These are phyloP conservation scores for Neurospora sp. DNA, from an alignment of 495 filamentous ascomycete genomes.

Conservation along the genomic window DNA sequence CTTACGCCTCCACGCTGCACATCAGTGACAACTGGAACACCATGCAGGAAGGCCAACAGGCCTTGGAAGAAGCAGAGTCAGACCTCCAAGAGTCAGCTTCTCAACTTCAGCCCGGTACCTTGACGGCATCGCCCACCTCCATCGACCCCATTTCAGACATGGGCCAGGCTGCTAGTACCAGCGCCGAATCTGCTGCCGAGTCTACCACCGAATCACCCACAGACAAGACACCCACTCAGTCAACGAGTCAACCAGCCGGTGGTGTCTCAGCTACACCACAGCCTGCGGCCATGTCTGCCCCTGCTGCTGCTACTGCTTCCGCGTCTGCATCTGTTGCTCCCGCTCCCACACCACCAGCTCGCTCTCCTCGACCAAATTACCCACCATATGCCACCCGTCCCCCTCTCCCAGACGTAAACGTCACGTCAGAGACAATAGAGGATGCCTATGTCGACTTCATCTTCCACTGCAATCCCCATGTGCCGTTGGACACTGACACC, in stretches of 20 bases:
- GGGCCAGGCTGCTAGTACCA: background rate
- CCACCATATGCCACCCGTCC: constrained; percentile 12
- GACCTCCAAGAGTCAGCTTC: background rate
- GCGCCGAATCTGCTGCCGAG: background rate
- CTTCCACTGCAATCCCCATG: constrained; percentile 79
- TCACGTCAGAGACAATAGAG: constrained; percentile 68
- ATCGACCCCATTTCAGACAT: constrained; percentile 3
- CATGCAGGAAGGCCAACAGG: background rate
- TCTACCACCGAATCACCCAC: background rate
- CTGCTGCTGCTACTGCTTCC: background rate
- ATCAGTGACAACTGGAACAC: background rate
- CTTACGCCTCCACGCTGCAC: background rate
- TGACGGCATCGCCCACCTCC: constrained; percentile 13
- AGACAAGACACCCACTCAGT: background rate
- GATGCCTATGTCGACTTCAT: constrained; percentile 84
- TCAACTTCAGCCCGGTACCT: background rate
- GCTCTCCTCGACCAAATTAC: background rate
- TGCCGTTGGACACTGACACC: constrained; percentile 62
- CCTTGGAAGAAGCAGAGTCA: background rate
- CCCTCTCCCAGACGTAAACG: constrained; percentile 55
- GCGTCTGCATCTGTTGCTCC: background rate
- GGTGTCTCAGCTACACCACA: background rate
- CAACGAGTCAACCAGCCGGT: background rate
- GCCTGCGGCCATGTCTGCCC: background rate
- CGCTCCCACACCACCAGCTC: background rate